Base-by-base conservation (phyloP, 768 basidiomycete species). In the Butyriboletus loyo region DNA sequence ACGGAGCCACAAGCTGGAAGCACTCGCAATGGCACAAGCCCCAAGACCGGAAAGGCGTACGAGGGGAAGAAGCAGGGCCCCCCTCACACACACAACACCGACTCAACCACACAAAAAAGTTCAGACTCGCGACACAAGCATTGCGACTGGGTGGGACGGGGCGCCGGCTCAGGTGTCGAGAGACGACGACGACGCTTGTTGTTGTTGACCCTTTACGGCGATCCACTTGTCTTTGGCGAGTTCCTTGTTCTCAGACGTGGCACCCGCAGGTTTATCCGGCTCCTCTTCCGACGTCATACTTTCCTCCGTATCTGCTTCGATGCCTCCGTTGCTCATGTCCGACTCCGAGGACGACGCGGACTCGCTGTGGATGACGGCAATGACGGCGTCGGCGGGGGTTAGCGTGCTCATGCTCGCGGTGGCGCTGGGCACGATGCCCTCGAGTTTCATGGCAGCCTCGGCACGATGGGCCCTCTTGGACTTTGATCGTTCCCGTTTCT, bases 271-370 rank as follows among this genome's bases (percentile, higher is more conserved):
- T 61, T 79, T 80, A 36, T 83, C 79, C 21, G 66, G 64, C 62
- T 88, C 81, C 51, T 78, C 87, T 60, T 89, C 88, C 31, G 86
- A 87, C 4, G 86, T 85, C 57, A 86, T 72, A 62, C 86, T 87
- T 63, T 85, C 86, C 68, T 90, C 88, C 22, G 81, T 81, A 62
- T 90, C 89, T 8, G 84, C 86, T 53, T 89, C 89, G 47, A 78
- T 78, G 19, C 75, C 77, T 14, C 81, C 82, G 17, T 77, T 83
- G 64, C 73, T 81, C 52, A 67, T 76, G 60, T 85, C 85, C 25
- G 80, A 79, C 62, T 84, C 84, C 38, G 82, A 85, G 55, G 74
- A 78, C 24, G 81, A 77, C 39, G 73, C 65, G 73, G 70, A 59
- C 58, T 73, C 41, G 65, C 58, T 55, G 53, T 46, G 52, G 40